Evolutionary conservation across 257 asterid species (phyloP).

Genomic region (Ilex asprella): DNA sequence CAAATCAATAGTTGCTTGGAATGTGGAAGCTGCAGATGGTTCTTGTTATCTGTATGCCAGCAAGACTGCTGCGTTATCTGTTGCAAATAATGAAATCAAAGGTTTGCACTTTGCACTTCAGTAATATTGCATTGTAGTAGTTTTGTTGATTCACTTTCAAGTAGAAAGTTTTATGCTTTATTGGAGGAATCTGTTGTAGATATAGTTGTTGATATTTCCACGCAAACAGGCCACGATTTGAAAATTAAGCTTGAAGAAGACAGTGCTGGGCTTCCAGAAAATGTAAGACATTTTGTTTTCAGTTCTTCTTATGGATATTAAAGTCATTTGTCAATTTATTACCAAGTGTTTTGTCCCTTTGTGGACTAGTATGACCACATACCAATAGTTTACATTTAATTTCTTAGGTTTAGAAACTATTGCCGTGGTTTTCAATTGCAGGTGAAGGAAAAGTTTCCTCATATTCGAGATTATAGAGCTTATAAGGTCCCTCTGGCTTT

Average conservation of each 20-base stretch:
- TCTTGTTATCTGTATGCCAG: slow-evolving; percentile 69
- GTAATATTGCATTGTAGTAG: slow-evolving; percentile 1
- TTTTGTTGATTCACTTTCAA: slow-evolving; percentile 2
- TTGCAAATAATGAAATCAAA: slow-evolving; percentile 45
- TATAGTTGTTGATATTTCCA: slow-evolving; percentile 5
- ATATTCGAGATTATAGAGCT: slow-evolving; percentile 49
- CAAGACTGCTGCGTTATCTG: slow-evolving; percentile 50
- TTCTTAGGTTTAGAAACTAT: not conserved
- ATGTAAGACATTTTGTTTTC: slow-evolving; percentile 35
- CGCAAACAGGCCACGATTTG: slow-evolving; percentile 58
- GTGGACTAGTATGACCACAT: not conserved
- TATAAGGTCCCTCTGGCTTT: slow-evolving; percentile 46
- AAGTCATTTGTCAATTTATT: no score
- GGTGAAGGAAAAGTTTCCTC: slow-evolving; percentile 81
- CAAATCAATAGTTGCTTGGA: slow-evolving; percentile 68
- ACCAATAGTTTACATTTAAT: not conserved
- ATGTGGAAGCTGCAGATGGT: slow-evolving; percentile 55
- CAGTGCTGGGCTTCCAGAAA: slow-evolving; percentile 43
- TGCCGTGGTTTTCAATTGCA: slow-evolving; percentile 17
- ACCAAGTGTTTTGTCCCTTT: not conserved
- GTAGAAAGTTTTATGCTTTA: slow-evolving; percentile 6
- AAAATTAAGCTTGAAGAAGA: slow-evolving; percentile 46
- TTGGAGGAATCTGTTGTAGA: not conserved
- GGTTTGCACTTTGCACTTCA: slow-evolving; percentile 39
- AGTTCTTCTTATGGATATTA: not conserved